Evolutionary conservation across 345 rosid species (phyloP), one percentile per base, ranked within the genome.

Genomic region (Odontarrhena argentea): DNA sequence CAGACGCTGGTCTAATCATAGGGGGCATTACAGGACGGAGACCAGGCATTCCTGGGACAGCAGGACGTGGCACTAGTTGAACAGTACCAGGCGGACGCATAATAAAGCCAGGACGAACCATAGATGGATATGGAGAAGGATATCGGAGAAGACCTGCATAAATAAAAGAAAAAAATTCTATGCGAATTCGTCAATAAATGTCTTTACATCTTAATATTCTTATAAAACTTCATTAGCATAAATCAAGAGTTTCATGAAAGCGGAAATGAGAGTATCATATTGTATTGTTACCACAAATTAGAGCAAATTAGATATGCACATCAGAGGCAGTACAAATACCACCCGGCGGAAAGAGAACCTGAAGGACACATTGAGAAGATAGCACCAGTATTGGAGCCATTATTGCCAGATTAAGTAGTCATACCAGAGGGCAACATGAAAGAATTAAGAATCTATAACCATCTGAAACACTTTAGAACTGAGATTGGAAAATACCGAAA

Each of bases 321-420:
- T 85, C 93, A 90, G 55, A 86, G 77, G 91, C 81, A 86, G 83
- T 82, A 80, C 85, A 87, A 88, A 80, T 79, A 90, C 81, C 94
- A 90, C 92, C 69, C 84, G 81, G 93, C 92, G 79, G 92, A 85
- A 86, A 86, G 83, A 85, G 74, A 84, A 80, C 98, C 96, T 93
- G 97, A 83, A 79, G 91, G 84, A 82, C 77, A 87, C 81, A 83
- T 81, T 49, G 78, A 88, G 83, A 85, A 70, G 81, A 84, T 70
- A 74, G 78, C 80, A 75, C 79, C 75, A 77, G 80, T 61, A 76
- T 81, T 80, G 79, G 79, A 87, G 83, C 76, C 78, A 74, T 69
- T 63, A 47, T 55, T 65, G 76, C 67, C 73, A 75, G 75, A 76
- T 37, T 54, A 77, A 79, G 76, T 75, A 79, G 69, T 69, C 81